Evolutionary conservation across 140 eudicot genomes (phyloP).

Genomic region (Cichorium intybus): DNA sequence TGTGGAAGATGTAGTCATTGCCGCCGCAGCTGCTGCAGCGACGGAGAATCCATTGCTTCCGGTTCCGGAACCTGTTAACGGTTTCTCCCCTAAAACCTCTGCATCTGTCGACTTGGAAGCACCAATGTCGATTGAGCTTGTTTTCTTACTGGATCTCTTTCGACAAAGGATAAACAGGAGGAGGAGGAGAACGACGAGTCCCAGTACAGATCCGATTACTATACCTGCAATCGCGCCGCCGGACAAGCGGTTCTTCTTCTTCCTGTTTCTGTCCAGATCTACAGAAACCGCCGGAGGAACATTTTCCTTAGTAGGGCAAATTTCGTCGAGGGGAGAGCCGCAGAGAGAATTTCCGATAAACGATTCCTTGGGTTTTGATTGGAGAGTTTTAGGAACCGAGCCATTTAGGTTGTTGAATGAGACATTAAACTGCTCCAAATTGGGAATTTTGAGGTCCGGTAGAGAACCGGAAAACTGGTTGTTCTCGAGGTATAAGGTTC

Average conservation of each 20-base stretch:
- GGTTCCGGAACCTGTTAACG: constrained; percentile 32
- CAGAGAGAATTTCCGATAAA: constrained; percentile 62
- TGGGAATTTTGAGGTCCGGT: constrained; percentile 52
- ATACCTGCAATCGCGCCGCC: constrained; percentile 92
- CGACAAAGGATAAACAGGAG: constrained; percentile 47
- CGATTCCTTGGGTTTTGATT: constrained; percentile 36
- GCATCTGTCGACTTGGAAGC: constrained; percentile 41
- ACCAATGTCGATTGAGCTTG: constrained; percentile 50
- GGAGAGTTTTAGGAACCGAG: constrained; percentile 52
- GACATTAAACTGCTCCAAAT: constrained; percentile 65
- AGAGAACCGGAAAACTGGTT: constrained; percentile 53
- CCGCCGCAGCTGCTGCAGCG: constrained; percentile 66
- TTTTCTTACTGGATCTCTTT: constrained; percentile 43
- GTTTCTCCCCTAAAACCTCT: constrained; percentile 48
- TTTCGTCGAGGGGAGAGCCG: constrained; percentile 54
- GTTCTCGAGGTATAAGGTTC: constrained; percentile 52
- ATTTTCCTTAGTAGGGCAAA: constrained; percentile 29
- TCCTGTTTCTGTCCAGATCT: constrained; percentile 13
- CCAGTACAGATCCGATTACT: constrained; percentile 70
- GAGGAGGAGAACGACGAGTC: constrained; percentile 38
- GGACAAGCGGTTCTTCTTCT: constrained; percentile 45
- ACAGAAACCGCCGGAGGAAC: constrained; percentile 35
- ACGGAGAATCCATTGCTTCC: constrained; percentile 53
- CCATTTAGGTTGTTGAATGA: constrained; percentile 65
- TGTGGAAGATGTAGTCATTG: constrained; percentile 34